These are phyloP conservation scores for Penicillium sp. DNA, from an alignment of 2,329 filamentous ascomycete genomes.

Conservation along the genomic window DNA sequence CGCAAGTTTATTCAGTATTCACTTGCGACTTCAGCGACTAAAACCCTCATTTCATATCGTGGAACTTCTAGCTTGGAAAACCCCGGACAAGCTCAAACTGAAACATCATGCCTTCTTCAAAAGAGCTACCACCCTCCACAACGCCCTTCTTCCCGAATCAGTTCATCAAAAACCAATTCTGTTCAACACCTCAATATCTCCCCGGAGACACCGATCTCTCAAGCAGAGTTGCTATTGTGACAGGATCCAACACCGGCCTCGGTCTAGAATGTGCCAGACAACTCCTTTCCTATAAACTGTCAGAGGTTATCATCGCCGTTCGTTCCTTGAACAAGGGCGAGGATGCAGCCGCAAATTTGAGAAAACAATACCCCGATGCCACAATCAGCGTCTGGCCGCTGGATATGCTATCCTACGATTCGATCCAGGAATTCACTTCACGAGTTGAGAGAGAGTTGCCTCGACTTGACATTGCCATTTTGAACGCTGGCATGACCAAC, in stretches of 20 bases:
- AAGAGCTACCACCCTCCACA: slow-evolving; percentile 6
- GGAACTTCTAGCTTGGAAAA: background rate
- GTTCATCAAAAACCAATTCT: slow-evolving; percentile 16
- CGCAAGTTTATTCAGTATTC: too few species aligned
- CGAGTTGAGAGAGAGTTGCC: slow-evolving; percentile 39
- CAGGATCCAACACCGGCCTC: slow-evolving; percentile 55
- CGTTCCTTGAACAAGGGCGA: slow-evolving; percentile 51
- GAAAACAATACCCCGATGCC: slow-evolving; percentile 34
- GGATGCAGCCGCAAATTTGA: slow-evolving; percentile 42
- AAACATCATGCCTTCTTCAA: slow-evolving; percentile 8
- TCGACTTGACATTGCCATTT: slow-evolving; percentile 50
- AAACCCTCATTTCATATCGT: background rate
- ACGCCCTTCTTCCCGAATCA: slow-evolving; percentile 16
- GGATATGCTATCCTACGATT: slow-evolving; percentile 55
- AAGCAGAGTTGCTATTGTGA: slow-evolving; percentile 52
- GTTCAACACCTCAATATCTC: slow-evolving; percentile 2
- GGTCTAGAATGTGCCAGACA: slow-evolving; percentile 52
- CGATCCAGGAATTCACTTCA: slow-evolving; percentile 48
- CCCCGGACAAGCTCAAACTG: background rate
- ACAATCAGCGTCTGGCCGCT: slow-evolving; percentile 55
- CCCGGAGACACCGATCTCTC: slow-evolving; percentile 17
- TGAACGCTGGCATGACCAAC: slow-evolving; percentile 49
- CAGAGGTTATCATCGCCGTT: slow-evolving; percentile 54
- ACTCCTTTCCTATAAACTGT: slow-evolving; percentile 45
- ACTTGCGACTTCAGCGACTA: too few species aligned